Evolutionary conservation across 768 basidiomycete species (phyloP), one percentile per base, ranked within the genome.

Genomic region (Xerocomellus intermedius): DNA sequence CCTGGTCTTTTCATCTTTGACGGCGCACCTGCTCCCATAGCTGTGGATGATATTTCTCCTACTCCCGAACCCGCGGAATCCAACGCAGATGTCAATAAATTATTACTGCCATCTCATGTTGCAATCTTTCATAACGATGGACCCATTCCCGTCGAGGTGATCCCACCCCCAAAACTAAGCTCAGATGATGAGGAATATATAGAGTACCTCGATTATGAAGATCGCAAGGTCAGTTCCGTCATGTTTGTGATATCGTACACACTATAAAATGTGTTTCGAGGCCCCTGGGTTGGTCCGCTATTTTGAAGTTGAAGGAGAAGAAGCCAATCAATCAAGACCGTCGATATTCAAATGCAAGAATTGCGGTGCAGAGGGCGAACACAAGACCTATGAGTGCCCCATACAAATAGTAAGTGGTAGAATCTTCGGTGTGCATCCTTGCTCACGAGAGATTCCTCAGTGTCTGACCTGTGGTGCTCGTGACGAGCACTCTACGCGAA

Each of bases 381-480:
- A 92, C 58, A 83, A 77, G 62, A 80, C 86, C 0, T 77, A 72
- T 28, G 78, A 83, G n/a, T 93, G 90, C 69, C 75, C 81, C n/a
- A 77, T 88, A 28, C 70, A 82, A 55, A 87, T 92, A 62, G 90
- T 92, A 58, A 66, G 86, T 74, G 35, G 35, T 26, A 51, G 39
- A 33, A 39, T 17, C 47, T 48, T 37, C 26, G 35, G 41, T 24
- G 16, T 4, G 32, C 8, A 39, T 32, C 22, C 10, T 45, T 43
- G 10, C 50, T 59, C 51, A 61, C 26, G 13, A 49, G 13, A 49
- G 19, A 45, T 48, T 48, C 24, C 13, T 2, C 50, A 92, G 91
- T 93, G 91, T 66, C 67, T 88, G 54, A 91, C 86, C 24, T 93
- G 91, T 64, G 91, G 91, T 54, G 87, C 79, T 30, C 82, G 86